A percentile compares a stretch with the other conserved stretches of the same genome.
Conservation (phyloP, 2,329 filamentous ascomycete genomes). For the Chrysoporthe austroafricana region DNA sequence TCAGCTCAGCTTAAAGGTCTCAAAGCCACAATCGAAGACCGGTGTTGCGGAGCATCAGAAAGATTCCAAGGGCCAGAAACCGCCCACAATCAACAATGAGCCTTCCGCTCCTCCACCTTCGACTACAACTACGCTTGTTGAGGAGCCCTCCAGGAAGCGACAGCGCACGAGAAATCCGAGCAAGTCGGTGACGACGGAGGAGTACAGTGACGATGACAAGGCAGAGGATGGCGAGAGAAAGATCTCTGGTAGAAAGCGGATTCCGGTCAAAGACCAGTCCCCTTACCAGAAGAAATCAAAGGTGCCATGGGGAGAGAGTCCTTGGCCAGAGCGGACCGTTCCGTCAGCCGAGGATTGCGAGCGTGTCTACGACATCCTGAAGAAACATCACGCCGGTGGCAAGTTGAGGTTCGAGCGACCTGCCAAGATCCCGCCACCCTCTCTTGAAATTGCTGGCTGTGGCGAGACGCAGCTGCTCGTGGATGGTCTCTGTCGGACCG, state of each 20-base stretch:
- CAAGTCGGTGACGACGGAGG: not conserved
- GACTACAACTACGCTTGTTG: not conserved
- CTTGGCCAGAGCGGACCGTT: constrained; percentile 68
- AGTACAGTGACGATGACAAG: not conserved
- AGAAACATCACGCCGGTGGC: constrained; percentile 67
- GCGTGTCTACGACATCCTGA: constrained; percentile 68
- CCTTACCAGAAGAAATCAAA: constrained; percentile 22
- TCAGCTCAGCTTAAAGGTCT: not conserved
- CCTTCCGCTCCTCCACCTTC: not conserved
- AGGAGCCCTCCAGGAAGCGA: not conserved
- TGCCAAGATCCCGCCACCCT: constrained; percentile 69
- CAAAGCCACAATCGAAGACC: not conserved
- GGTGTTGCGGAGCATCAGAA: not conserved
- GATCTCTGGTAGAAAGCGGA: constrained; percentile 1
- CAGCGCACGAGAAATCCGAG: not conserved
- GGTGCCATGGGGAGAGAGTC: constrained; percentile 39
- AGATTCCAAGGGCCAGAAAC: not conserved
- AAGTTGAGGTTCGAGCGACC: constrained; percentile 51
- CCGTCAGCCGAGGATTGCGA: constrained; percentile 73
- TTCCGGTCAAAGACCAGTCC: constrained; percentile 15
- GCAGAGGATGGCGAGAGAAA: not conserved
- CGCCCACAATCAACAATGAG: not conserved
- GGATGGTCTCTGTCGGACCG: constrained; percentile 57
- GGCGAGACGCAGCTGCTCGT: constrained; percentile 60
- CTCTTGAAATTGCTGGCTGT: constrained; percentile 70